A percentile compares a stretch with the other conserved stretches of the same genome.
These are phyloP conservation scores for Cichorium intybus DNA, from an alignment of 140 eudicot genomes.

Conservation along the genomic window DNA sequence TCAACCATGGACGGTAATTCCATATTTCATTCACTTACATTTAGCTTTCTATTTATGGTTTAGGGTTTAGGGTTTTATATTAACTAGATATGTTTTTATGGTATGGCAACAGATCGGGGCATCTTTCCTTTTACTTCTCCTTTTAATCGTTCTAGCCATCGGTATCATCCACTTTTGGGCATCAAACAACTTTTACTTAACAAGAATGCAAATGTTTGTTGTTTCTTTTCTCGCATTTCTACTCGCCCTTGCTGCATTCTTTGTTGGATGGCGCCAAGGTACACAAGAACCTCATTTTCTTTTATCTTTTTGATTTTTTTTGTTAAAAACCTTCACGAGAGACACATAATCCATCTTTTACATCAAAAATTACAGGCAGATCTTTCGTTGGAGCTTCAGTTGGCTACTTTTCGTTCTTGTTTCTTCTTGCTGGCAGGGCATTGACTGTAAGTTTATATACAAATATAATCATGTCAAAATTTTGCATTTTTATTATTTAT, in stretches of 20 bases:
- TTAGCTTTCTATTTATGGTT: background rate
- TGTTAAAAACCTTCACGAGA: background rate
- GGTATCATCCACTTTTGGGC: slow-evolving; percentile 99
- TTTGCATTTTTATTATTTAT: too few species aligned
- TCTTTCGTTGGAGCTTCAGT: slow-evolving; percentile 95
- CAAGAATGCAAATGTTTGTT: slow-evolving; percentile 79
- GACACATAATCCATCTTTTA: slow-evolving; percentile 7
- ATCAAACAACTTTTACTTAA: slow-evolving; percentile 92
- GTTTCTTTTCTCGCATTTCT: slow-evolving; percentile 92
- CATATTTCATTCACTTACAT: background rate
- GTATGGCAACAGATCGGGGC: slow-evolving; percentile 83
- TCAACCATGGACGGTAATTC: slow-evolving; percentile 88
- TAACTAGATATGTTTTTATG: slow-evolving; percentile 14
- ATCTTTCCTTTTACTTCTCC: slow-evolving; percentile 84
- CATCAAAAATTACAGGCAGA: slow-evolving; percentile 45
- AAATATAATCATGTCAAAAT: background rate
- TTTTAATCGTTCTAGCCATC: slow-evolving; percentile 83
- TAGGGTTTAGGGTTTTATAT: background rate
- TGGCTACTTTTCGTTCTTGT: slow-evolving; percentile 95
- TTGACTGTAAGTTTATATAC: slow-evolving; percentile 58
- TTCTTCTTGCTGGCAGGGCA: slow-evolving; percentile 97
- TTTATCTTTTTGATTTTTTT: background rate
- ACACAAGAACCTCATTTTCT: background rate
- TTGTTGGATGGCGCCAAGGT: slow-evolving; percentile 95
- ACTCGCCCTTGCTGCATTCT: slow-evolving; percentile 89